Evolutionary conservation across 148 eudicot genomes (phyloP).

Genomic region (Rhododendron ovatum): DNA sequence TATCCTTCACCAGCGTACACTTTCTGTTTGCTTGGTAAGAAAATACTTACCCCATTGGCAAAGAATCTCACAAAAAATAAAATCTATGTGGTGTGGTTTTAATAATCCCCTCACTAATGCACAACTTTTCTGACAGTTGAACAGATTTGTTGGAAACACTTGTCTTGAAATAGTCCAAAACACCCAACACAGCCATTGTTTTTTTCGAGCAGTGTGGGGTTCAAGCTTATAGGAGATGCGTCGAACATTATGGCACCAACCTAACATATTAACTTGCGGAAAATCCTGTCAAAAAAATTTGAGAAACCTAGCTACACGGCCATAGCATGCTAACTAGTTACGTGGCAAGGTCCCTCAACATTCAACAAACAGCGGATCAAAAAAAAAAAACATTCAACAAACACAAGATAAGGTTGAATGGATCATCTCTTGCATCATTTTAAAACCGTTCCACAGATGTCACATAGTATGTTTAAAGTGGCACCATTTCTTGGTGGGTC

Average conservation of each 20-base stretch:
- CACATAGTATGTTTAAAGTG: not conserved
- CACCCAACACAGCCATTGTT: not conserved
- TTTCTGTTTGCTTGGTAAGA: not conserved
- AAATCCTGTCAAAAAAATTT: no score
- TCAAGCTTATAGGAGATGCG: not conserved
- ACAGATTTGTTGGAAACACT: not conserved
- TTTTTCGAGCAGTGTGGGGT: not conserved
- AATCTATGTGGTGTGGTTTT: not conserved
- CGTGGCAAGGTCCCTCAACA: not conserved
- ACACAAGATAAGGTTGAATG: not conserved
- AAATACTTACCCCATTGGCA: not conserved
- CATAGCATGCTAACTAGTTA: not conserved
- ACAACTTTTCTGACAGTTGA: no score
- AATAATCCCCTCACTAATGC: not conserved
- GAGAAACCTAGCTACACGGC: not conserved
- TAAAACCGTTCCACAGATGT: not conserved
- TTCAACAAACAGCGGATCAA: not conserved
- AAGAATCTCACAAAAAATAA: not conserved
- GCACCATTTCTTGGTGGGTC: not conserved
- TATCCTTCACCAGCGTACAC: not conserved
- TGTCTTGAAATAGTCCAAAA: not conserved
- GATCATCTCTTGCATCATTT: not conserved
- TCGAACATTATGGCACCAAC: not conserved
- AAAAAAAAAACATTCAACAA: not conserved
- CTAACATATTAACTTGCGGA: not conserved